Evolutionary conservation across 192 early-diverging fungal species (phyloP), one percentile per base, ranked within the genome.

Genomic region (Bifiguratus adelaidae): DNA sequence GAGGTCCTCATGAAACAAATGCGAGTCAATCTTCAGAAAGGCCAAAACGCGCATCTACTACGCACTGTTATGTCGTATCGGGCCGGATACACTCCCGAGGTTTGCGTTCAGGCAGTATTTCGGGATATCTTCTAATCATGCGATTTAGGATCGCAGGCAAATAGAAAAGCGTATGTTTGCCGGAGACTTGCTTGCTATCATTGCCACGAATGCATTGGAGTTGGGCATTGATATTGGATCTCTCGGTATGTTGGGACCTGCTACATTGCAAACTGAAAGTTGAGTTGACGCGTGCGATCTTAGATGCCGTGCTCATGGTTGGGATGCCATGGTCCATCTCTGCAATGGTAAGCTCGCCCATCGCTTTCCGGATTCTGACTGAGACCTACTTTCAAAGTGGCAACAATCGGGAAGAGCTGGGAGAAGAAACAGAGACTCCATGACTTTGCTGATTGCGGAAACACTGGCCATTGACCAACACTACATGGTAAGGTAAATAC

Each of bases 371-470:
- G 22, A 13, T 42, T 18, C 44, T 1, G 0, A 15, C 16, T 11
- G 13, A 15, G 4, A 15, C 7, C 11, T 0, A 34, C 32, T 13
- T 34, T 33, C 32, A 65, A 30, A 74, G 54, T 73, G 74, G 55
- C 87, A 92, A 51, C 89, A 92, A 61, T 62, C 65, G 1, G 89
- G 89, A 0, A 63, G 89, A 8, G 85, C 84, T 9, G 89, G 89
- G 3, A 58, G 89, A 25, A 61, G 78, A 4, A 58, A 56, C 12
- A 55, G 56, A 1, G 78, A 75, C 26, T 65, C 81, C 0, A 41
- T 86, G 15, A 73, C 82, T 4, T 60, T 91, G 1, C 47, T 88
- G 40, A 58, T 89, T 20, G 53, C 54, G 15, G 73, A 64, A 8
- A 50, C 55, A 30, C 72, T 53, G 51, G 57, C 68, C 0, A 43